Evolutionary conservation across 306 rosid genomes (phyloP).

Genomic region (Ormosia semicastrata): DNA sequence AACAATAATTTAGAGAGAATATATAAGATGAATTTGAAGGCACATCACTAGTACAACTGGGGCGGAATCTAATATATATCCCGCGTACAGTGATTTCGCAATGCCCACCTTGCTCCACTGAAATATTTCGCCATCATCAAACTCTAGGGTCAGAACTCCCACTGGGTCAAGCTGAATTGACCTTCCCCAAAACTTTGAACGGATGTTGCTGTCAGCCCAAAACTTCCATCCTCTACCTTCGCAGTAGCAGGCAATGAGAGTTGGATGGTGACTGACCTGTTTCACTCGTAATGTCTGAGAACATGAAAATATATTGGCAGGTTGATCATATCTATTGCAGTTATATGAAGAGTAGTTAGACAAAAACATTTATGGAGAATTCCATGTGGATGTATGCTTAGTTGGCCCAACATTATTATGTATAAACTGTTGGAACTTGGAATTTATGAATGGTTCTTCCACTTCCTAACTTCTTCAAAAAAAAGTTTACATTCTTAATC

Average conservation of each 20-base stretch:
- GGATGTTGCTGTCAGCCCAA: slow-evolving; percentile 96
- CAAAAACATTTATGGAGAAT: neutral
- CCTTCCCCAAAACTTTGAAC: slow-evolving; percentile 93
- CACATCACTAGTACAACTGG: neutral
- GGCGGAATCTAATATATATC: neutral
- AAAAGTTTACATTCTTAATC: neutral
- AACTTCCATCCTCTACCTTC: slow-evolving; percentile 98
- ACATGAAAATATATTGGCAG: neutral
- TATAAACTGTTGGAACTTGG: neutral
- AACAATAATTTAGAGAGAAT: neutral
- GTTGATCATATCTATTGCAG: neutral
- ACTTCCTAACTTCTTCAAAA: neutral
- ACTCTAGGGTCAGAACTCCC: slow-evolving; percentile 79
- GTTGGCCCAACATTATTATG: neutral
- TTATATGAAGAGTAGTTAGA: neutral
- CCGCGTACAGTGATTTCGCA: neutral
- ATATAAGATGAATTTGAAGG: neutral
- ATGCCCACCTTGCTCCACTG: slow-evolving; percentile 93
- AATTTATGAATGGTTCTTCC: neutral
- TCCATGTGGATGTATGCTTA: neutral
- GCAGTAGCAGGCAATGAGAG: slow-evolving; percentile 96
- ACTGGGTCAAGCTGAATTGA: slow-evolving; percentile 97
- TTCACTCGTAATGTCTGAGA: slow-evolving; percentile 26
- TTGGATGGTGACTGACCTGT: slow-evolving; percentile 99
- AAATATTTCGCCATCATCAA: slow-evolving; percentile 95